Conservation (phyloP, 805 yeast species). For the Limtongozyma cylindracea region DNA sequence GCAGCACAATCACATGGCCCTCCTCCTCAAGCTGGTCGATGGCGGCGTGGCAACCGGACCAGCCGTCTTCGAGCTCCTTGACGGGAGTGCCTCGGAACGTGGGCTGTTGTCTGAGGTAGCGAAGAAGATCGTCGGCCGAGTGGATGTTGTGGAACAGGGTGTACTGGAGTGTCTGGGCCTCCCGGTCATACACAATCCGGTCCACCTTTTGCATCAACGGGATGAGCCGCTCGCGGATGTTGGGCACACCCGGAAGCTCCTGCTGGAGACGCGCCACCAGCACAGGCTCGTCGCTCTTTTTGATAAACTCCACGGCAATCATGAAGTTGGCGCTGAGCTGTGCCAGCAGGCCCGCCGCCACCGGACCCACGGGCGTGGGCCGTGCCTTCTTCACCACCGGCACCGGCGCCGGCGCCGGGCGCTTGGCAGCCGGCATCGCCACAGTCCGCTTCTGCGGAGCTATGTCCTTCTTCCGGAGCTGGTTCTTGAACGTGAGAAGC, state of each 20-base stretch:
- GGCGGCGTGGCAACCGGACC: conserved; percentile 74
- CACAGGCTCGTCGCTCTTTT: conserved; percentile 46
- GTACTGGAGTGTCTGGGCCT: conserved; percentile 48
- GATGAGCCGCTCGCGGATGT: conserved; percentile 23
- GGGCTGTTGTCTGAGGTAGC: conserved; percentile 51
- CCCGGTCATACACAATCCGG: conserved; percentile 44
- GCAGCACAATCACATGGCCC: conserved; percentile 53
- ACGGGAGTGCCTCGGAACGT: conserved; percentile 77
- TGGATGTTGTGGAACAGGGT: conserved; percentile 76
- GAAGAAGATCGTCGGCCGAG: conserved; percentile 50
- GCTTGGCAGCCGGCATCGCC: too few species aligned
- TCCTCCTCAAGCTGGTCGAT: conserved; percentile 58
- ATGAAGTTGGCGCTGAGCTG: too few species aligned
- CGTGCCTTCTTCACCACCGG: too few species aligned
- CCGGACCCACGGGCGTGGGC: too few species aligned
- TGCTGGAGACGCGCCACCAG: conserved; percentile 33
- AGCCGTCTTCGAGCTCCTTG: conserved; percentile 68
- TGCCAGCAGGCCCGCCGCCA: too few species aligned
- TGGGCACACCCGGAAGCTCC: too few species aligned
- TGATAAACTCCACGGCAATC: conserved; percentile 84
- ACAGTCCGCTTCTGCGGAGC: too few species aligned
- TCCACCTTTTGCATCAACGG: conserved; percentile 55
- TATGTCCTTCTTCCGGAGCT: too few species aligned
- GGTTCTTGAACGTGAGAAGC: too few species aligned
- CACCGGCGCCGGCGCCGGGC: too few species aligned